Conservation (phyloP, 345 rosid species). For the Brassica rapa region DNA sequence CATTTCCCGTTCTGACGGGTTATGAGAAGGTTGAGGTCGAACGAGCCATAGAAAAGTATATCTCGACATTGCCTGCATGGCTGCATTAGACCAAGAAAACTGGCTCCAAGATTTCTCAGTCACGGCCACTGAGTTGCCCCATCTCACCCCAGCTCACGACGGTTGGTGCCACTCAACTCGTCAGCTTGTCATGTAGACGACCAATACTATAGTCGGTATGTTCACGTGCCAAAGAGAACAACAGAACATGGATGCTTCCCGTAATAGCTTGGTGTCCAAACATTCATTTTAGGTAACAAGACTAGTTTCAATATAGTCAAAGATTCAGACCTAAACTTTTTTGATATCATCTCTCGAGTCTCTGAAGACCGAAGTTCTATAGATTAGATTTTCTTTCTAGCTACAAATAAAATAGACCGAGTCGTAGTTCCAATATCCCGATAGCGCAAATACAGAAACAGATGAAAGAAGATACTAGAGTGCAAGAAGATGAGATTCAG, state of each 20-base stretch:
- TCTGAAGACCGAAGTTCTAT: background rate
- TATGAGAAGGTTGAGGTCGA: constrained; percentile 64
- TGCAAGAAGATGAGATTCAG: constrained; percentile 8
- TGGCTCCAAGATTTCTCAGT: constrained; percentile 71
- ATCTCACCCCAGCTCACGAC: constrained; percentile 59
- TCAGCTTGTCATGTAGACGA: constrained; percentile 40
- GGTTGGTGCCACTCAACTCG: constrained; percentile 80
- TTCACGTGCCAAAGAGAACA: background rate
- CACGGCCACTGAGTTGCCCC: constrained; percentile 72
- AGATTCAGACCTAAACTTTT: constrained; percentile 17
- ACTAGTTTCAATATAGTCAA: constrained; percentile 3
- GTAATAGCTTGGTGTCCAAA: constrained; percentile 21
- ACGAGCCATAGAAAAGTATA: constrained; percentile 58
- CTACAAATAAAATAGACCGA: background rate
- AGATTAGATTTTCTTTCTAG: background rate
- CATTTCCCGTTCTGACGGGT: constrained; percentile 56
- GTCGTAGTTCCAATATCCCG: background rate
- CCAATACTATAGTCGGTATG: background rate
- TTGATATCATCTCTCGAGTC: background rate
- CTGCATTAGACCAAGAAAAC: constrained; percentile 64
- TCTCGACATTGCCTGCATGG: constrained; percentile 58
- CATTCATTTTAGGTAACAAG: constrained; percentile 26
- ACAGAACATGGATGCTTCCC: constrained; percentile 11
- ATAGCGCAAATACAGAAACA: background rate
- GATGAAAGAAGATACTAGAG: background rate